Evolutionary conservation across 75 land plant genomes (phyloP).

Genomic region (Gnetum montanum): DNA sequence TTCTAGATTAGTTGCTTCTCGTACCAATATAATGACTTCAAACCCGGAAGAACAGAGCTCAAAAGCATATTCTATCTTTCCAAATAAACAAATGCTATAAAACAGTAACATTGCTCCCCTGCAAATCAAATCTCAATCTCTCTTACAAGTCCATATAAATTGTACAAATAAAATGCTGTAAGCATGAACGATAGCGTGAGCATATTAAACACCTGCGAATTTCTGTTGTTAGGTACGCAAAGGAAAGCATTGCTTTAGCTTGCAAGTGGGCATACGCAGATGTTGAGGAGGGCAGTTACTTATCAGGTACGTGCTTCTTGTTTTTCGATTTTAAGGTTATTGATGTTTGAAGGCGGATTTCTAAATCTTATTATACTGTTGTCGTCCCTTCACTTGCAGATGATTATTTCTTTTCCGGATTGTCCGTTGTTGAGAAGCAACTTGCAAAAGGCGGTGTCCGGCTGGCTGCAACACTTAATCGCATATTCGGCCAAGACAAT

Average conservation of each 20-base stretch:
- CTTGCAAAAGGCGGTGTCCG: conserved; percentile 66
- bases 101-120: too few species aligned
- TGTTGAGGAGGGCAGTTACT: conserved; percentile 23
- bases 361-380: too few species aligned
- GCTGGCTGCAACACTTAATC: conserved; percentile 54
- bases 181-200: too few species aligned
- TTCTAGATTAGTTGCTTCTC: too few species aligned
- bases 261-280: conserved; percentile 62
- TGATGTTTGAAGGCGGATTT: neutral
- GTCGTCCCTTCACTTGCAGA: conserved; percentile 30
- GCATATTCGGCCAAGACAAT: too few species aligned
- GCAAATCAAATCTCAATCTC: too few species aligned
- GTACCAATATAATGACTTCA: too few species aligned
- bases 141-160: too few species aligned
- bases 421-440: conserved; percentile 37
- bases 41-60: too few species aligned
- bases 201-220: neutral
- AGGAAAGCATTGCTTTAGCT: conserved; percentile 48
- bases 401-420: conserved; percentile 50
- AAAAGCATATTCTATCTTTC: too few species aligned
- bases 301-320: conserved; percentile 50
- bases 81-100: too few species aligned
- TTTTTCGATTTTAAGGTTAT: neutral
- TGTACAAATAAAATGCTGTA: too few species aligned
- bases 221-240: conserved; percentile 68